phyloP scores from a whole-genome alignment of 1,139 yeast species.

The Hanseniaspora gamundiae region DNA sequence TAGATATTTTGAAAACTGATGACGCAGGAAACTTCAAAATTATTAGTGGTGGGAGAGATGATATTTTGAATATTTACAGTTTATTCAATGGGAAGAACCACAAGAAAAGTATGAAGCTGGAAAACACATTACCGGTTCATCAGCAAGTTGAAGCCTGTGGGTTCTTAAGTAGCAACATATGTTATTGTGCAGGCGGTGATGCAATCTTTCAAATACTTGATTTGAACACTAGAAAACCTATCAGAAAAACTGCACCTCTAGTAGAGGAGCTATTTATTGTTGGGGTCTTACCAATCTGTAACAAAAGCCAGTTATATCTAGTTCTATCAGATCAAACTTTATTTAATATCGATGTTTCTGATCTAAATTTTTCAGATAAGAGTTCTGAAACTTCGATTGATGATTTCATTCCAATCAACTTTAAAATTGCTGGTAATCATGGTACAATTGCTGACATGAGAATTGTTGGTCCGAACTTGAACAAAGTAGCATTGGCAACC shows the following conservation, averaged over 20 bases:
- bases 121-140: constrained; percentile 56
- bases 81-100: constrained; percentile 20
- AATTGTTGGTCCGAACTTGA: constrained; percentile 53
- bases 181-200: constrained; percentile 75
- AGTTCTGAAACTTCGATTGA: constrained; percentile 16
- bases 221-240: constrained; percentile 26
- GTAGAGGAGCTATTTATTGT: constrained; percentile 59
- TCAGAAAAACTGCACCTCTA: constrained; percentile 39
- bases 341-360: constrained; percentile 36
- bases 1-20: constrained; percentile 36
- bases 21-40: constrained; percentile 38
- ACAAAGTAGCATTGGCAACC: constrained; percentile 70
- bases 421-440: constrained; percentile 80
- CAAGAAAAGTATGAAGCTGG: constrained; percentile 40
- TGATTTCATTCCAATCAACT: constrained; percentile 32
- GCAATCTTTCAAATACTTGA: constrained; percentile 59
- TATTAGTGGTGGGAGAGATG: constrained; percentile 84
- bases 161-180: constrained; percentile 34
- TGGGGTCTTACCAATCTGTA: constrained; percentile 36
- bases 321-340: constrained; percentile 81
- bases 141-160: constrained; percentile 81
- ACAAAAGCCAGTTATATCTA: constrained; percentile 24
- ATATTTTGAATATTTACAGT: constrained; percentile 41
- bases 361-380: constrained; percentile 9
- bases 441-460: constrained; percentile 88